phyloP scores from a whole-genome alignment of 2,329 filamentous ascomycete genomes.

The Plectosphaerella plurivora region DNA sequence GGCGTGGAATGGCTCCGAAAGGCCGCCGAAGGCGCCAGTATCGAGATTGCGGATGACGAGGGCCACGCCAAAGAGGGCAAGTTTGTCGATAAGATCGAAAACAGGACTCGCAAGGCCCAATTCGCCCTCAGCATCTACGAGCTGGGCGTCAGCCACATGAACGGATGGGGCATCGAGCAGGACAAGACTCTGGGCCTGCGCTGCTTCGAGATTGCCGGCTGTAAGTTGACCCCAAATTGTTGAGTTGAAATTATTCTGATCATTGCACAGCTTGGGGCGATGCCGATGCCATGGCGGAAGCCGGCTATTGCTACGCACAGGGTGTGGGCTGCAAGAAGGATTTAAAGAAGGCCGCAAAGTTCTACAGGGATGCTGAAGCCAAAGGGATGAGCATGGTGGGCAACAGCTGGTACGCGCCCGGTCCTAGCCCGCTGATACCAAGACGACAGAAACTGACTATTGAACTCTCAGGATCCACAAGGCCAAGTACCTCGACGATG shows the following conservation, averaged over 20 bases:
- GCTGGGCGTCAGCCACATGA: constrained; percentile 93
- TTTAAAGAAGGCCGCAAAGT: constrained; percentile 85
- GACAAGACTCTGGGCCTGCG: constrained; percentile 83
- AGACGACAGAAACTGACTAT: constrained; percentile 2
- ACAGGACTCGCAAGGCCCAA: constrained; percentile 82
- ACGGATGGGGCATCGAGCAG: constrained; percentile 95
- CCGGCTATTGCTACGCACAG: constrained; percentile 93
- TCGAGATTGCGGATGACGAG: constrained; percentile 81
- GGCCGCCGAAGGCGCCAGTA: constrained; percentile 77
- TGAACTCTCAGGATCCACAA: constrained; percentile 78
- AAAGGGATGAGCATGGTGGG: constrained; percentile 97
- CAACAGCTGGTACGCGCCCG: constrained; percentile 80
- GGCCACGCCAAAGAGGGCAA: constrained; percentile 60
- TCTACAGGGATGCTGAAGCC: constrained; percentile 85
- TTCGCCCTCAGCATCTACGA: constrained; percentile 96
- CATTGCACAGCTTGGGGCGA: constrained; percentile 73
- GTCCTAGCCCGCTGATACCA: no score
- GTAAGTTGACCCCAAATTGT: constrained; percentile 40
- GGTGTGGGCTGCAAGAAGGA: constrained; percentile 95
- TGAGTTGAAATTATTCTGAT: neutral
- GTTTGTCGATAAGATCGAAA: constrained; percentile 61
- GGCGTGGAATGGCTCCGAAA: constrained; percentile 89
- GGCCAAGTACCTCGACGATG: constrained; percentile 77
- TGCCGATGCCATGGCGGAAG: constrained; percentile 87
- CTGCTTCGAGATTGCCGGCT: constrained; percentile 94